These are phyloP conservation scores for Solanum paucissectum DNA, from an alignment of 257 asterid genomes.

Conservation along the genomic window DNA sequence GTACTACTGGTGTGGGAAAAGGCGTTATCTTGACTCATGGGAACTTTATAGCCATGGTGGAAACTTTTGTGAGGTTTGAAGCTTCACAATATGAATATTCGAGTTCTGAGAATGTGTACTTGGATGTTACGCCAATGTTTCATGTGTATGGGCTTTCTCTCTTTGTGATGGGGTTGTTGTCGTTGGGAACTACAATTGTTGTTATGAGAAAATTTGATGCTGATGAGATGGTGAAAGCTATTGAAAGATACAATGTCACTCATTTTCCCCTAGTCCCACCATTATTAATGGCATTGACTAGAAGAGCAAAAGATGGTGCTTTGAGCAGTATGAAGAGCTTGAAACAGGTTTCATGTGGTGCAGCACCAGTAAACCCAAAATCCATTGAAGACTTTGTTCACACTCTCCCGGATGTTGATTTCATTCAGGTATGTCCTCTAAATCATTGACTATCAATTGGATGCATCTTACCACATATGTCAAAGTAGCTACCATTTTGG, in stretches of 20 bases:
- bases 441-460: background rate
- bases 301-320: slow-evolving; percentile 29
- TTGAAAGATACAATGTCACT: slow-evolving; percentile 50
- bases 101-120: slow-evolving; percentile 33
- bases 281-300: slow-evolving; percentile 34
- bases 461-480: background rate
- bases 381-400: slow-evolving; percentile 38
- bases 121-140: slow-evolving; percentile 67
- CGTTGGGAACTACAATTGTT: slow-evolving; percentile 54
- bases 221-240: slow-evolving; percentile 51
- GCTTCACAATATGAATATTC: slow-evolving; percentile 42
- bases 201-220: slow-evolving; percentile 52
- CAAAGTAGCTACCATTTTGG: background rate
- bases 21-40: slow-evolving; percentile 60
- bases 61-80: slow-evolving; percentile 54
- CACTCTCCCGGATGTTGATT: slow-evolving; percentile 58
- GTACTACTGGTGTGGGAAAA: slow-evolving; percentile 63
- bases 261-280: slow-evolving; percentile 71
- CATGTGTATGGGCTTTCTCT: slow-evolving; percentile 68
- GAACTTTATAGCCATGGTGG: slow-evolving; percentile 60
- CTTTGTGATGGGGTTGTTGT: slow-evolving; percentile 58
- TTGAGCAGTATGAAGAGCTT: slow-evolving; percentile 32
- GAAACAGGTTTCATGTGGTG: slow-evolving; percentile 77
- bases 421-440: slow-evolving; percentile 50
- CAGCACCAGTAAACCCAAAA: slow-evolving; percentile 47